Conservation (phyloP, 371 early-diverging fungal species). For the Apophysomyces ossiformis region DNA sequence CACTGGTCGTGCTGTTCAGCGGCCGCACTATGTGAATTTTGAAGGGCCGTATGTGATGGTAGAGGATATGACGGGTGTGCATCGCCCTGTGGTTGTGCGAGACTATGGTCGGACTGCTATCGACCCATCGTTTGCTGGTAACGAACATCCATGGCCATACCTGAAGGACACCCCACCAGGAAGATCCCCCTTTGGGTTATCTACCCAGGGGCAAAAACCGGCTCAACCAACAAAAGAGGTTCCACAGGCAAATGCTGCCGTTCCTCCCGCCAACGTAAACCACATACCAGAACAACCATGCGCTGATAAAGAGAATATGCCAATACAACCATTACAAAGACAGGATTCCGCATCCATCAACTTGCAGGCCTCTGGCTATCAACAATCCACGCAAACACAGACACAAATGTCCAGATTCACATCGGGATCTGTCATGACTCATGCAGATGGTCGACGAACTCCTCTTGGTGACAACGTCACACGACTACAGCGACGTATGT, state of each 20-base stretch:
- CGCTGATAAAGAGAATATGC: background rate
- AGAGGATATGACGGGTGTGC: slow-evolving; percentile 47
- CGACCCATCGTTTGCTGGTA: slow-evolving; percentile 11
- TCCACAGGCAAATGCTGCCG: background rate
- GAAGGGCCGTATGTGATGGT: slow-evolving; percentile 37
- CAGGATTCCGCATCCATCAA: slow-evolving; percentile 18
- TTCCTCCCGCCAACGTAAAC: background rate
- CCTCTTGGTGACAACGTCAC: slow-evolving; percentile 36
- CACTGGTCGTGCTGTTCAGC: slow-evolving; percentile 23
- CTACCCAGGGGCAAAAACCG: background rate
- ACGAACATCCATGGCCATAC: slow-evolving; percentile 35
- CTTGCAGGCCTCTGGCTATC: slow-evolving; percentile 29
- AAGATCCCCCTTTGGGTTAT: slow-evolving; percentile 32
- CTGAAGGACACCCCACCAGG: slow-evolving; percentile 25
- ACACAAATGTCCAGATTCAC: slow-evolving; percentile 13
- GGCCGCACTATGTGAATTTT: slow-evolving; percentile 43
- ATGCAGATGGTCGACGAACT: slow-evolving; percentile 18
- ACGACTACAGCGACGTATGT: slow-evolving; percentile 36
- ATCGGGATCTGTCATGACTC: slow-evolving; percentile 17
- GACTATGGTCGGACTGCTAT: slow-evolving; percentile 27
- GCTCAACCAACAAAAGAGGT: slow-evolving; percentile 2
- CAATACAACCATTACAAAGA: background rate
- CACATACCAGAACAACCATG: background rate
- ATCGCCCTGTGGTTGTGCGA: slow-evolving; percentile 42
- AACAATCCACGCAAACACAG: slow-evolving; percentile 19